Conservation (phyloP, 1,284 basidiomycete genomes). For the Leccinum subspadiceum region DNA sequence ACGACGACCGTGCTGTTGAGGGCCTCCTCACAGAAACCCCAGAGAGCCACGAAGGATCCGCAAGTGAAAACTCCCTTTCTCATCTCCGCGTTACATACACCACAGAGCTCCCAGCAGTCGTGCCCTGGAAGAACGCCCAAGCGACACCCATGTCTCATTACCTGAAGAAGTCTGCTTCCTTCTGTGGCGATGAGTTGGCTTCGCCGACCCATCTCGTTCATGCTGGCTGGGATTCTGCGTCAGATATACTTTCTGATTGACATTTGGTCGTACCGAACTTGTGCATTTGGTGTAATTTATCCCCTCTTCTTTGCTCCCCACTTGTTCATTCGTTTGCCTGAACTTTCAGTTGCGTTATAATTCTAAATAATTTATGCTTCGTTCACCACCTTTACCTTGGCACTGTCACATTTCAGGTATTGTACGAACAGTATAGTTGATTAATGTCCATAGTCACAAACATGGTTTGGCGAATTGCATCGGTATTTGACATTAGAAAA, state of each 20-base stretch:
- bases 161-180: slow-evolving; percentile 39
- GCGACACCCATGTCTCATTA: slow-evolving; percentile 38
- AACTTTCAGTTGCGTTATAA: slow-evolving; percentile 22
- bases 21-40: slow-evolving; percentile 35
- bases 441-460: slow-evolving; percentile 35
- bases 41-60: slow-evolving; percentile 29
- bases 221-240: slow-evolving; percentile 60
- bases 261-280: slow-evolving; percentile 10
- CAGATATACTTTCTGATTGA: slow-evolving; percentile 41
- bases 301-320: slow-evolving; percentile 3
- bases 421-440: slow-evolving; percentile 32
- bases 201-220: slow-evolving; percentile 48
- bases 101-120: slow-evolving; percentile 35
- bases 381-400: slow-evolving; percentile 8
- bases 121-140: slow-evolving; percentile 41
- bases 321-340: slow-evolving; percentile 22
- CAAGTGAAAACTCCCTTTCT: slow-evolving; percentile 35
- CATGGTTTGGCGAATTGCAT: slow-evolving; percentile 15
- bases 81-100: slow-evolving; percentile 39
- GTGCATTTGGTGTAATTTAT: slow-evolving; percentile 29
- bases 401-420: slow-evolving; percentile 18
- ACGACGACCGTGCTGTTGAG: slow-evolving; percentile 35
- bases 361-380: slow-evolving; percentile 33
- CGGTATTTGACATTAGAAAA: slow-evolving; percentile 14
- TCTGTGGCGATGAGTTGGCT: slow-evolving; percentile 37